Evolutionary conservation across 805 yeast genomes (phyloP).

Genomic region (Metschnikowia lunata): DNA sequence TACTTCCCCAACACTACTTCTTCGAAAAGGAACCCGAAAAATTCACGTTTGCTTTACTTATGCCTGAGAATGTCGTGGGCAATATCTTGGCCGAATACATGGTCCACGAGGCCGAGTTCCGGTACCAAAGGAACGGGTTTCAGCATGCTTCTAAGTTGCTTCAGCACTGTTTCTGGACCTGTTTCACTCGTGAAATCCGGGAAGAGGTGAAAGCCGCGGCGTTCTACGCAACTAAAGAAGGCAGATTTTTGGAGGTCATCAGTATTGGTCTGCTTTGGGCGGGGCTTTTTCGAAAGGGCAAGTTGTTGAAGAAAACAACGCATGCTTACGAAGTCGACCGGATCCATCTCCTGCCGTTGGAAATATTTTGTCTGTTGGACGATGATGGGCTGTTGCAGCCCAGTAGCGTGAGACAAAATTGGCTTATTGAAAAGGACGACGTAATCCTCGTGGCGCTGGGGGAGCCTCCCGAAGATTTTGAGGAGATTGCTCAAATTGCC

Average conservation of each 20-base stretch:
- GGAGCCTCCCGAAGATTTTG: not conserved
- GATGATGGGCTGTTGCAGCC: not conserved
- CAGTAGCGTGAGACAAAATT: not conserved
- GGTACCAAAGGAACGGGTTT: not conserved
- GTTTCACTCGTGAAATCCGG: not conserved
- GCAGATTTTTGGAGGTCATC: not conserved
- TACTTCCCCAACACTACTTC: not conserved
- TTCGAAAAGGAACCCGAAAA: not conserved
- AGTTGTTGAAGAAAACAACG: not conserved
- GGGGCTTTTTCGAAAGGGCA: conserved; percentile 1
- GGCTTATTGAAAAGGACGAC: not conserved
- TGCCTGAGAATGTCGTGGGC: not conserved
- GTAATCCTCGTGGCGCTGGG: not conserved
- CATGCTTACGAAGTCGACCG: not conserved
- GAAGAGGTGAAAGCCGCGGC: not conserved
- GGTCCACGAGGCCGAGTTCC: not conserved
- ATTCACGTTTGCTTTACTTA: not conserved
- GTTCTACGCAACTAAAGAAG: not conserved
- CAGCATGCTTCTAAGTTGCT: not conserved
- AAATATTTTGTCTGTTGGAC: not conserved
- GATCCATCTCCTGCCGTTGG: conserved; percentile 2
- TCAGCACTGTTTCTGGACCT: conserved; percentile 1
- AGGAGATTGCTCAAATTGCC: conserved; percentile 4
- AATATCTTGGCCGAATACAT: not conserved
- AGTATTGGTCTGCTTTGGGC: conserved; percentile 3